Percentiles rank a stretch among this genome's conserved stretches.
These are phyloP conservation scores for Paratinospora sagittata DNA, from an alignment of 164 flowering plant species.

Conservation along the genomic window DNA sequence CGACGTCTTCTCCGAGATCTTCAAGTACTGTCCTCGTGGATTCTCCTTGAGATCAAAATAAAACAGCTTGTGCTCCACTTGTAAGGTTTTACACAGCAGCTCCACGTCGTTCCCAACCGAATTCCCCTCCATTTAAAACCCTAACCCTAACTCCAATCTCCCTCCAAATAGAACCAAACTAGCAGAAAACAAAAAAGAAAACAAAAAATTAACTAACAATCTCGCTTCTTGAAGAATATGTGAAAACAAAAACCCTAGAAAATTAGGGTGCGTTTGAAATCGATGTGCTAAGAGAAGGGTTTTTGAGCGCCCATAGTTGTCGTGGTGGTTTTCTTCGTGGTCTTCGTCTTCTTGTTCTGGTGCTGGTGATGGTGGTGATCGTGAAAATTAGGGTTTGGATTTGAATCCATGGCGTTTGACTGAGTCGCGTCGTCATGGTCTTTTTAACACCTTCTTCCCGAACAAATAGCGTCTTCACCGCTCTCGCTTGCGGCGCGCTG, in stretches of 20 bases:
- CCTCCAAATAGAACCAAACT: neutral
- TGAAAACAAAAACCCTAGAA: neutral
- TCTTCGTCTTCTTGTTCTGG: neutral
- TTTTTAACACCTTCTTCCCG: conserved; percentile 14
- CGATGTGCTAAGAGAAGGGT: neutral
- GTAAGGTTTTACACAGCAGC: conserved; percentile 78
- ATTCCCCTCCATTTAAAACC: conserved; percentile 45
- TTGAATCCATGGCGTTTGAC: conserved; percentile 22
- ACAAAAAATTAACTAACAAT: too few relatives aligned
- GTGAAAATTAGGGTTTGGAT: conserved; percentile 18
- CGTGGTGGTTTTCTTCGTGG: neutral
- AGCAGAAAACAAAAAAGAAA: too few relatives aligned
- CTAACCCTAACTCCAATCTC: neutral
- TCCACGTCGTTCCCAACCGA: conserved; percentile 83
- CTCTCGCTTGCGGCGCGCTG: conserved; percentile 11
- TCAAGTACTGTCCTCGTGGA: conserved; percentile 88
- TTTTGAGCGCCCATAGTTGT: neutral
- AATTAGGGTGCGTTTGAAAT: neutral
- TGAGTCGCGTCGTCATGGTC: conserved; percentile 15
- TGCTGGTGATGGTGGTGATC: neutral
- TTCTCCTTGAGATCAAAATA: conserved; percentile 98
- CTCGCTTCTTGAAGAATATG: too few relatives aligned
- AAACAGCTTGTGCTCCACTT: conserved; percentile 98
- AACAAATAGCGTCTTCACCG: conserved; percentile 24
- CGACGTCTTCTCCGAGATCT: conserved; percentile 96